A percentile compares a stretch with the other conserved stretches of the same genome.
These are phyloP conservation scores for Oryza brachyantha DNA, from an alignment of 176 grass and related monocot species.

Conservation along the genomic window DNA sequence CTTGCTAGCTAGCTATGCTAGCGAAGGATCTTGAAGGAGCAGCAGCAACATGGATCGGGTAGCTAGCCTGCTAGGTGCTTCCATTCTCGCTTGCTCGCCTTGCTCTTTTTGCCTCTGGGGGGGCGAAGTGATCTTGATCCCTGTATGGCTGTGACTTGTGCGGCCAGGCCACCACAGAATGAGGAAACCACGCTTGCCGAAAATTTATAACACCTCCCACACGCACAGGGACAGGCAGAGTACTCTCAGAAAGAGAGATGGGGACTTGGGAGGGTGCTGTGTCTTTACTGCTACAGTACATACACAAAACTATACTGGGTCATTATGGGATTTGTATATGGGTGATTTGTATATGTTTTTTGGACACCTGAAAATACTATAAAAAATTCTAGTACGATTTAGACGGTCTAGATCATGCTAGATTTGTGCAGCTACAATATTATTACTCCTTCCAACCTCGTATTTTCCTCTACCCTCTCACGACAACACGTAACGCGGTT, in stretches of 20 bases:
- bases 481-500: no score
- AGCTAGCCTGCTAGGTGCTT: neutral
- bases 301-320: neutral
- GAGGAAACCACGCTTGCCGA: constrained; percentile 46
- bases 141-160: constrained; percentile 46
- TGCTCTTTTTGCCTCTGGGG: neutral
- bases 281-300: neutral
- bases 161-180: constrained; percentile 49
- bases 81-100: constrained; percentile 19
- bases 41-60: neutral
- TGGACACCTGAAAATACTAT: neutral
- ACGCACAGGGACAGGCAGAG: constrained; percentile 4
- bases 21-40: constrained; percentile 10
- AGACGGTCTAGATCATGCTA: no score
- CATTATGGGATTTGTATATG: no score
- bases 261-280: neutral
- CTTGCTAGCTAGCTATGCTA: neutral
- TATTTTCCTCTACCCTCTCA: no score
- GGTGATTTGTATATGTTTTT: no score
- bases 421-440: neutral
- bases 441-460: no score
- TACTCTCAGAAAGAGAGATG: neutral
- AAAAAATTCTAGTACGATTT: no score
- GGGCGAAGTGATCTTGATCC: constrained; percentile 21
- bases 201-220: constrained; percentile 63